These are phyloP conservation scores for Stephanodiscus minutulus DNA, from an alignment of 108 stramenopile species.

Conservation along the genomic window DNA sequence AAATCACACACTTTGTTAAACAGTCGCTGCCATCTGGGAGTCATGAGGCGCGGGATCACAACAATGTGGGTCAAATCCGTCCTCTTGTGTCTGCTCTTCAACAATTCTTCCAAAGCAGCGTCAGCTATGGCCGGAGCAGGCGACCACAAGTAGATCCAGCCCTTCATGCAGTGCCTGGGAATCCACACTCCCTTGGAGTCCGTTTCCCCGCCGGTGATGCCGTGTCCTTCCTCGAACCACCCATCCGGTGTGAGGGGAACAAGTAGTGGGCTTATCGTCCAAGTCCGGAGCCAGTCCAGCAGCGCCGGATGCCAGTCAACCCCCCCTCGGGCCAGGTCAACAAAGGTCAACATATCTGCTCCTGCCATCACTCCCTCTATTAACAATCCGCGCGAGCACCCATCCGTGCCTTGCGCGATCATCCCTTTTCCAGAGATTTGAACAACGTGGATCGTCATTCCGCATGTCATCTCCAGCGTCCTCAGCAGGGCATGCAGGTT, in stretches of 20 bases:
- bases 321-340: conserved; percentile 17
- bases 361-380: conserved; percentile 31
- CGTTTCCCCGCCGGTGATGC: conserved; percentile 15
- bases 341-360: conserved; percentile 22
- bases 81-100: conserved; percentile 41
- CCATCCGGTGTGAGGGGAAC: conserved; percentile 24
- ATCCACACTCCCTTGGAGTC: conserved; percentile 35
- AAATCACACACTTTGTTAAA: conserved; percentile 34
- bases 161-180: background rate
- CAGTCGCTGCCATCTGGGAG: conserved; percentile 26
- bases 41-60: conserved; percentile 12
- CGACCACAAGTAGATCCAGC: conserved; percentile 17
- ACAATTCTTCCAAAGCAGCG: conserved; percentile 36
- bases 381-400: conserved; percentile 23
- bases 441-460: conserved; percentile 13
- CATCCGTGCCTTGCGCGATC: conserved; percentile 20
- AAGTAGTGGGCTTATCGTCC: background rate
- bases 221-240: conserved; percentile 35
- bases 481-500: conserved; percentile 12
- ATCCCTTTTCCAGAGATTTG: conserved; percentile 29
- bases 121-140: conserved; percentile 33
- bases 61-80: conserved; percentile 30
- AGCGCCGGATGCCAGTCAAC: conserved; percentile 7
- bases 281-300: conserved; percentile 17
- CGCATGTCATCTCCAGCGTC: conserved; percentile 11